phyloP scores from a whole-genome alignment of 2,329 filamentous ascomycete species.

The Talaromyces marneffei region DNA sequence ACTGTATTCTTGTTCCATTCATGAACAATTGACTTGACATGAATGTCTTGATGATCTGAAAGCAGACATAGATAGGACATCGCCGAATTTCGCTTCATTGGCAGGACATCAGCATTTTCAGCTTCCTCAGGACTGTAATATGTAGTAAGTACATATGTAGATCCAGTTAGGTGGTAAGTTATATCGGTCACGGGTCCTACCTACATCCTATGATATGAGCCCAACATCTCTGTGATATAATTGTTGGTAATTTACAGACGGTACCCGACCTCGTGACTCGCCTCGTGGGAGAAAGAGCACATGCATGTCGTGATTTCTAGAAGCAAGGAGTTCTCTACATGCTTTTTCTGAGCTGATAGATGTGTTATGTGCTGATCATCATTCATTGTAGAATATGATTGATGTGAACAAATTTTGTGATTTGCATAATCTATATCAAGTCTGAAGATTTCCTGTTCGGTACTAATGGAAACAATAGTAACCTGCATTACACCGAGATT shows the following conservation, averaged over 20 bases:
- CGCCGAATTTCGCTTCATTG: neutral
- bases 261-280: slow-evolving; percentile 1
- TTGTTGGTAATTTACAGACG: neutral
- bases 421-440: neutral
- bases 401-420: neutral
- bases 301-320: slow-evolving; percentile 1
- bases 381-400: neutral
- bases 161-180: neutral
- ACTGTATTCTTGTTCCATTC: neutral
- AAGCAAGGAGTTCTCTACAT: neutral
- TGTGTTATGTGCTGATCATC: neutral
- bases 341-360: neutral
- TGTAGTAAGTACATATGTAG: neutral
- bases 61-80: neutral
- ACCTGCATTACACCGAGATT: neutral
- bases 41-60: neutral
- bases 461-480: neutral
- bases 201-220: neutral
- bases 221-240: neutral
- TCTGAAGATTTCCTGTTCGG: neutral
- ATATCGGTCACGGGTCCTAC: neutral
- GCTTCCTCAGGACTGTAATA: neutral
- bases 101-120: neutral
- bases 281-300: neutral
- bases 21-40: neutral